A percentile compares a stretch with the other conserved stretches of the same genome.
Evolutionary conservation across 352 stramenopile genomes (phyloP).

Genomic region (Saprolegnia parasitica): DNA sequence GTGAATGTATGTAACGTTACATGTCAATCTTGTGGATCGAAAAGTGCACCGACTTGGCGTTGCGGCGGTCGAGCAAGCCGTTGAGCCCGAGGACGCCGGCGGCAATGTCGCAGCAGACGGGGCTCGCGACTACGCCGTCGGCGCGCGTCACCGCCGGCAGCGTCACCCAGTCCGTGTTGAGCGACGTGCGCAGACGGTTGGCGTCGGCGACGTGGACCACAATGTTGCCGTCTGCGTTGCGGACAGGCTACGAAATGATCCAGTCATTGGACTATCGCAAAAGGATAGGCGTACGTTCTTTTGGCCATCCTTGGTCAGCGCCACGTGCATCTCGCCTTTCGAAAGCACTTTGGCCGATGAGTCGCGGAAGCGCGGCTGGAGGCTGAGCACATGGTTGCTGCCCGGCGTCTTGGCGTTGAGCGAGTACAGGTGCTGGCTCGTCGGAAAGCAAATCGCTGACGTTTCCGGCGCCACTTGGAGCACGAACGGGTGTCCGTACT

Average conservation of each 20-base stretch:
- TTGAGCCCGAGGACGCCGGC: neutral
- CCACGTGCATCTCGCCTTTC: conserved; percentile 73
- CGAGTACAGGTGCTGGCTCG: conserved; percentile 55
- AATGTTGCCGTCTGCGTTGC: conserved; percentile 42
- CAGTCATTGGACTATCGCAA: neutral
- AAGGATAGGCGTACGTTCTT: neutral
- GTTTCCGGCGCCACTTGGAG: conserved; percentile 36
- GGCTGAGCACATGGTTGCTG: conserved; percentile 49
- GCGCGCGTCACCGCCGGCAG: neutral
- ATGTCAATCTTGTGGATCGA: conserved; percentile 10
- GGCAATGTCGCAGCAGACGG: neutral
- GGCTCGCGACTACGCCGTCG: neutral
- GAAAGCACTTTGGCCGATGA: conserved; percentile 12
- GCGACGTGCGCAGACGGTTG: conserved; percentile 65
- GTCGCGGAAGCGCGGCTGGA: conserved; percentile 35
- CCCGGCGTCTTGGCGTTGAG: conserved; percentile 72
- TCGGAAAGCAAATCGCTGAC: conserved; percentile 25
- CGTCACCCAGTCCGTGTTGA: conserved; percentile 35
- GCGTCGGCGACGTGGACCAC: conserved; percentile 58
- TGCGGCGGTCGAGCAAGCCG: neutral
- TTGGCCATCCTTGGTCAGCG: conserved; percentile 50
- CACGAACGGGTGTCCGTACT: conserved; percentile 64
- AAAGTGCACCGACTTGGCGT: neutral
- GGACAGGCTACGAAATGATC: conserved; percentile 34
- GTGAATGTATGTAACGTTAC: neutral